A percentile compares a stretch with the other conserved stretches of the same genome.
Evolutionary conservation across 2,329 filamentous ascomycete species (phyloP).

Genomic region (Tolypocladium endophyticum): DNA sequence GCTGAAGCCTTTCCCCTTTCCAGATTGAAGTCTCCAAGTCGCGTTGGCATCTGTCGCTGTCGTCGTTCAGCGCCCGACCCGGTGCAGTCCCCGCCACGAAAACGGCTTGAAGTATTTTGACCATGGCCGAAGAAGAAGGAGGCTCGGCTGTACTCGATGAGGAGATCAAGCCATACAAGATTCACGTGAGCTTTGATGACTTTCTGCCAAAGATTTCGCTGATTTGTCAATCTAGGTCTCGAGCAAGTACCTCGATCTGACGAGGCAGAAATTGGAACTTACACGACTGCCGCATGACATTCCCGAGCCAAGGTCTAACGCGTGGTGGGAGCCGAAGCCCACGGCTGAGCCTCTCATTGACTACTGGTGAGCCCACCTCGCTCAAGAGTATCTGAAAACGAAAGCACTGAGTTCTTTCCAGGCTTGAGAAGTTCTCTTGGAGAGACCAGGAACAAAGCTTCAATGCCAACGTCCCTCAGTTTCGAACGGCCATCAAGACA

Average conservation of each 20-base stretch:
- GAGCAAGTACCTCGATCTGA: constrained; percentile 56
- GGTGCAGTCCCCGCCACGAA: neutral
- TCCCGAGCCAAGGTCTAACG: constrained; percentile 31
- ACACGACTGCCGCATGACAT: constrained; percentile 53
- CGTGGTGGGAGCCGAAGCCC: constrained; percentile 50
- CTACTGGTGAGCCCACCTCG: constrained; percentile 37
- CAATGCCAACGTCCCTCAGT: constrained; percentile 53
- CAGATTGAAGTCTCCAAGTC: neutral
- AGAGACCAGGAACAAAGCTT: constrained; percentile 45
- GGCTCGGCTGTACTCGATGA: constrained; percentile 18
- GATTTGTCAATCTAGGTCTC: constrained; percentile 38
- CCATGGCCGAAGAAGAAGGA: constrained; percentile 10
- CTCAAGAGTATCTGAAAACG: neutral
- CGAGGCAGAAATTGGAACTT: constrained; percentile 55
- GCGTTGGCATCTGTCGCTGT: neutral
- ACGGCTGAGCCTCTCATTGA: constrained; percentile 55
- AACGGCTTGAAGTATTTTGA: neutral
- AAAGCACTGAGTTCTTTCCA: constrained; percentile 14
- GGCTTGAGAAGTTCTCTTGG: constrained; percentile 59
- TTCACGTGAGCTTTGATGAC: constrained; percentile 36
- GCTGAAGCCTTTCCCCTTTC: neutral
- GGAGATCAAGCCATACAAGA: constrained; percentile 43
- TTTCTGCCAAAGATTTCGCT: neutral
- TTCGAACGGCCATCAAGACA: constrained; percentile 42
- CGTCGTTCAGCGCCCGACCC: too few relatives aligned